Evolutionary conservation across 768 basidiomycete species (phyloP).

Genomic region (Myochromella boudieri): DNA sequence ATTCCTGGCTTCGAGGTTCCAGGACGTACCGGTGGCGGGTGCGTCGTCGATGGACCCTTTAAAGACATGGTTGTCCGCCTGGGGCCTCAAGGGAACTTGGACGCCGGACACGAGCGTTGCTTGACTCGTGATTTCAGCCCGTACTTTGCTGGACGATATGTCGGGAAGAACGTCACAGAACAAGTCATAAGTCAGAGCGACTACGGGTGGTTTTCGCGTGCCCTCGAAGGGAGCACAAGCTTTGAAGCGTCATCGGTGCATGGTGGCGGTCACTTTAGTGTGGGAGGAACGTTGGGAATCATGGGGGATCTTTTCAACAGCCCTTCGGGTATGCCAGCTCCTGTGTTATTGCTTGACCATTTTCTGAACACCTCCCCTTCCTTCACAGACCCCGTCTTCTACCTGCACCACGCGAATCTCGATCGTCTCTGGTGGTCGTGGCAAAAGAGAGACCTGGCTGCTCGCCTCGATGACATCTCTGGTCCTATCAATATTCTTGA

Average conservation of each 20-base stretch:
- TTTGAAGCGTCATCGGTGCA: slow-evolving; percentile 4
- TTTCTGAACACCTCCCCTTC: not conserved
- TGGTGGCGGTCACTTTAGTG: slow-evolving; percentile 13
- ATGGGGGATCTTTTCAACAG: slow-evolving; percentile 13
- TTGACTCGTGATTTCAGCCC: slow-evolving; percentile 19
- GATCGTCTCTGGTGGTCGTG: slow-evolving; percentile 24
- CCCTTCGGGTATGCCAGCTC: slow-evolving; percentile 4
- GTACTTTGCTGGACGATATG: slow-evolving; percentile 17
- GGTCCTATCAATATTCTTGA: slow-evolving; percentile 21
- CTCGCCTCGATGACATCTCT: slow-evolving; percentile 19
- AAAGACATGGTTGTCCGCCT: slow-evolving; percentile 9
- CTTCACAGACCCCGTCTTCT: slow-evolving; percentile 22
- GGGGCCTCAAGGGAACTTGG: slow-evolving; percentile 10
- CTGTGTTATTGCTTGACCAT: not conserved
- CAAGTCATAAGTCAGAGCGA: slow-evolving; percentile 13
- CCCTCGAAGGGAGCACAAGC: slow-evolving; percentile 16
- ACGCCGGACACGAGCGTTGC: slow-evolving; percentile 17
- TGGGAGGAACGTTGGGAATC: slow-evolving; percentile 11
- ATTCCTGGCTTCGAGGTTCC: slow-evolving; percentile 7
- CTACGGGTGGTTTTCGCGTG: slow-evolving; percentile 18
- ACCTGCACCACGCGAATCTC: slow-evolving; percentile 24
- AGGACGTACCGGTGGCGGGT: slow-evolving; percentile 13
- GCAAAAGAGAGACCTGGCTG: slow-evolving; percentile 17
- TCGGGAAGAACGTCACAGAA: slow-evolving; percentile 13
- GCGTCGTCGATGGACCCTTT: slow-evolving; percentile 12